Evolutionary conservation across 495 filamentous ascomycete genomes (phyloP).

Genomic region (Amphirosellinia nigrospora): DNA sequence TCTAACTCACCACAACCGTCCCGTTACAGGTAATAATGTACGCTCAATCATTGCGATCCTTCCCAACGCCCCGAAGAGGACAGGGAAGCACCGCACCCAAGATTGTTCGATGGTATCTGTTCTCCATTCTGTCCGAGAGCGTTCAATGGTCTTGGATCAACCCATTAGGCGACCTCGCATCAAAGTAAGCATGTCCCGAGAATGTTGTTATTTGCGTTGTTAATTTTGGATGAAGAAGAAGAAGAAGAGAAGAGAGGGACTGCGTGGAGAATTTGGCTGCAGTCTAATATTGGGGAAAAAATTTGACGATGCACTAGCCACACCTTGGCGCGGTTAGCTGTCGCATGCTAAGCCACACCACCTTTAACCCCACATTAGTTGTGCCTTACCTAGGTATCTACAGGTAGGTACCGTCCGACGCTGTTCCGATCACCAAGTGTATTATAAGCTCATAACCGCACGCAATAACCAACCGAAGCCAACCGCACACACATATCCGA

Average conservation of each 20-base stretch:
- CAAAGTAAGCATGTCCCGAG: conserved; percentile 52
- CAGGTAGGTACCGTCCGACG: not conserved
- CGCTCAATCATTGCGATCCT: conserved; percentile 64
- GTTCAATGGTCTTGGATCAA: conserved; percentile 54
- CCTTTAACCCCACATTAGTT: not conserved
- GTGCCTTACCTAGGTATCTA: not conserved
- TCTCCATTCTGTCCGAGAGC: conserved; percentile 62
- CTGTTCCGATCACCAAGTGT: conserved; percentile 14
- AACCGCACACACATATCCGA: not conserved
- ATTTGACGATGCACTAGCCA: conserved; percentile 18
- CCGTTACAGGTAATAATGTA: conserved; percentile 41
- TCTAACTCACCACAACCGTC: not conserved
- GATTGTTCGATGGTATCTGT: conserved; percentile 55
- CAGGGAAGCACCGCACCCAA: conserved; percentile 63
- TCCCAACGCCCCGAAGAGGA: conserved; percentile 46
- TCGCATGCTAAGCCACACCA: conserved; percentile 27
- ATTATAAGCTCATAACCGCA: conserved; percentile 1
- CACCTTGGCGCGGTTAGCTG: conserved; percentile 11
- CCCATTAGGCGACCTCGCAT: conserved; percentile 49
- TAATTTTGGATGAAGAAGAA: conserved; percentile 51
- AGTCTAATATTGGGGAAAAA: conserved; percentile 12
- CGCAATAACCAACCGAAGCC: not conserved
- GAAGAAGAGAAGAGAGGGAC: conserved; percentile 32
- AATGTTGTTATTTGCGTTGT: conserved; percentile 62
- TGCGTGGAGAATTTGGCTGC: conserved; percentile 27